A percentile compares a stretch with the other conserved stretches of the same genome.
Conservation (phyloP, 1,139 yeast species). For the Nakaseomyces uthaithaninus region DNA sequence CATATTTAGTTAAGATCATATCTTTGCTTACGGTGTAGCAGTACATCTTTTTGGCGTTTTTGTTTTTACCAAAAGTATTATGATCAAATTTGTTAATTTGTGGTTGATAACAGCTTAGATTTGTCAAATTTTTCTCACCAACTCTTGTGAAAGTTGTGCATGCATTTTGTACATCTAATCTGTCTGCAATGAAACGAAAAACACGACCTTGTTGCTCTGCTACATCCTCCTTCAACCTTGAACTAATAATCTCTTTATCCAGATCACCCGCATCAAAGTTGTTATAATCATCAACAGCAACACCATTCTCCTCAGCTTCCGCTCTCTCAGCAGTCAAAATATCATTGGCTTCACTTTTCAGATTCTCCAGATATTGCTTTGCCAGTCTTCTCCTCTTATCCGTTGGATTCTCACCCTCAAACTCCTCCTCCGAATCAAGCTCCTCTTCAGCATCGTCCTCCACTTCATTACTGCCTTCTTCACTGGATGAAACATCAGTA, state of each 20-base stretch:
- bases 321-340: conserved; percentile 19
- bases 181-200: conserved; percentile 57
- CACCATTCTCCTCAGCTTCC: conserved; percentile 11
- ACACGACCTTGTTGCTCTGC: conserved; percentile 83
- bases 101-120: conserved; percentile 32
- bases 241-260: conserved; percentile 75
- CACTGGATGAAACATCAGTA: conserved; percentile 33
- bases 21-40: conserved; percentile 83
- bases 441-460: conserved; percentile 37
- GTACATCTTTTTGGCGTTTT: conserved; percentile 28
- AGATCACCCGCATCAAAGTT: conserved; percentile 89
- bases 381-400: conserved; percentile 93
- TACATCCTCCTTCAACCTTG: conserved; percentile 77
- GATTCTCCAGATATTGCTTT: conserved; percentile 78
- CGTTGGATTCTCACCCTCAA: conserved; percentile 71
- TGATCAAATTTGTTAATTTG: conserved; percentile 28
- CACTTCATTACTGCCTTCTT: conserved; percentile 20
- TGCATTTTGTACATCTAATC: conserved; percentile 41
- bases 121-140: conserved; percentile 50
- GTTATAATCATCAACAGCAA: conserved; percentile 37
- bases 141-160: conserved; percentile 43
- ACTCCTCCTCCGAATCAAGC: conserved; percentile 60
- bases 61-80: conserved; percentile 14
- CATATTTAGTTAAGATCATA: conserved; percentile 73
- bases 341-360: conserved; percentile 50